Conservation (phyloP, 2,329 filamentous ascomycete species). For the Sporothrix inflata region DNA sequence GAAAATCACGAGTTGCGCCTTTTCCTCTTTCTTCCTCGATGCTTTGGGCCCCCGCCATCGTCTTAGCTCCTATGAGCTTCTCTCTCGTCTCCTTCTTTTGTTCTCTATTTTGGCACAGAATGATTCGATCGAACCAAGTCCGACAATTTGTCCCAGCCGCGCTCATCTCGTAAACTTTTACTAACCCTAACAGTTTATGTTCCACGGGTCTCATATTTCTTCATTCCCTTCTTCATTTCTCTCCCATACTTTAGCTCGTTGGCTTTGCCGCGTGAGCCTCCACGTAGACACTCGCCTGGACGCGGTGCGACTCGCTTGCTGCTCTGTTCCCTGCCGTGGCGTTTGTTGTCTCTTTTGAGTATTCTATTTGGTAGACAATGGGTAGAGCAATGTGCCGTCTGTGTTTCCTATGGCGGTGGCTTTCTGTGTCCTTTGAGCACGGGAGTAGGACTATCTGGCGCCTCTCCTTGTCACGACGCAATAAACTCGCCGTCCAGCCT, state of each 20-base stretch:
- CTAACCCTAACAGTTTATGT: not conserved
- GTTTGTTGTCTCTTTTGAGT: not conserved
- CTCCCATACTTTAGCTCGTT: not conserved
- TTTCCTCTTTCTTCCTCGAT: not conserved
- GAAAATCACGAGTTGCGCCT: not conserved
- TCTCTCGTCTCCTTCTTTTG: too few relatives aligned
- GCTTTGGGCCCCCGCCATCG: not conserved
- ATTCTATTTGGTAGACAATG: not conserved
- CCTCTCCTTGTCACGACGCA: not conserved
- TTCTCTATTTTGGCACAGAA: not conserved
- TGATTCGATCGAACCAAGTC: not conserved
- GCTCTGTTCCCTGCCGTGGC: not conserved
- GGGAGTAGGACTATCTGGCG: not conserved
- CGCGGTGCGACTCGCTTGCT: constrained; percentile 10
- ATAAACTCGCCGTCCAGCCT: not conserved
- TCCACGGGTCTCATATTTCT: not conserved
- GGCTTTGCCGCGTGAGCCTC: not conserved
- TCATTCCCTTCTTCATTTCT: not conserved
- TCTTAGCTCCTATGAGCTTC: too few relatives aligned
- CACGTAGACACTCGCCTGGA: not conserved
- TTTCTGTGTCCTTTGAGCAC: not conserved
- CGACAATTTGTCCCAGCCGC: not conserved
- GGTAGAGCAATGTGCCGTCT: not conserved
- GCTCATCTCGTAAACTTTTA: not conserved
- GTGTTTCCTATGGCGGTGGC: not conserved